A percentile compares a stretch with the other conserved stretches of the same genome.
Evolutionary conservation across 352 stramenopile species (phyloP).

Genomic region (Globisporangium acanthophoron): DNA sequence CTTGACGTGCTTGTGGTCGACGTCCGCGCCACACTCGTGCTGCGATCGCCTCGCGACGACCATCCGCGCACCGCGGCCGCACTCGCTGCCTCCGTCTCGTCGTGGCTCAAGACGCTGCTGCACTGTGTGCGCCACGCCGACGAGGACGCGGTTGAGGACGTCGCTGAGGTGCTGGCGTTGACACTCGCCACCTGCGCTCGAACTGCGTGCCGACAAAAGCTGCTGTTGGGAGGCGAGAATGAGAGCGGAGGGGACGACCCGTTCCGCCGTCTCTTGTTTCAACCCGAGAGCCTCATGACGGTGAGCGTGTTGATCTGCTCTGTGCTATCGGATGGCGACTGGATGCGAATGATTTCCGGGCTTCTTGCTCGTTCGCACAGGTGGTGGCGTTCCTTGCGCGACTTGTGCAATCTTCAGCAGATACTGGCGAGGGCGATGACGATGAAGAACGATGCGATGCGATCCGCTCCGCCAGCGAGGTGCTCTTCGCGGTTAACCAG

Average conservation of each 20-base stretch:
- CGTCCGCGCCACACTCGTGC: neutral
- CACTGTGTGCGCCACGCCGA: neutral
- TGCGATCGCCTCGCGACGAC: neutral
- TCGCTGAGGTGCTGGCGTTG: slow-evolving; percentile 7
- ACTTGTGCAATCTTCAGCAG: neutral
- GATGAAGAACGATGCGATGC: neutral
- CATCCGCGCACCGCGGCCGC: neutral
- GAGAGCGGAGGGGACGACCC: neutral
- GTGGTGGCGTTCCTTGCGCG: slow-evolving; percentile 1
- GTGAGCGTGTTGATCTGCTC: neutral
- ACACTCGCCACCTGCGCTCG: neutral
- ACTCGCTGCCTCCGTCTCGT: neutral
- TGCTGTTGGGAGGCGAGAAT: neutral
- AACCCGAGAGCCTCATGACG: neutral
- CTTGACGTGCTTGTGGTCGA: slow-evolving; percentile 3
- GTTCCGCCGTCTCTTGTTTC: neutral
- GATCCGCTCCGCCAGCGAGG: neutral
- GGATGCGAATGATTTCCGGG: neutral
- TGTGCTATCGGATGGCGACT: neutral
- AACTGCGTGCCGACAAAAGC: neutral
- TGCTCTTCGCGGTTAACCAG: neutral
- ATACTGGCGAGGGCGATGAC: neutral
- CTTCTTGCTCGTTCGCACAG: neutral
- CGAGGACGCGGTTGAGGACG: slow-evolving; percentile 2
- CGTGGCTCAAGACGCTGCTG: neutral